A percentile compares a stretch with the other conserved stretches of the same genome.
Evolutionary conservation across 257 asterid genomes (phyloP).

Genomic region (Scutellaria minor): DNA sequence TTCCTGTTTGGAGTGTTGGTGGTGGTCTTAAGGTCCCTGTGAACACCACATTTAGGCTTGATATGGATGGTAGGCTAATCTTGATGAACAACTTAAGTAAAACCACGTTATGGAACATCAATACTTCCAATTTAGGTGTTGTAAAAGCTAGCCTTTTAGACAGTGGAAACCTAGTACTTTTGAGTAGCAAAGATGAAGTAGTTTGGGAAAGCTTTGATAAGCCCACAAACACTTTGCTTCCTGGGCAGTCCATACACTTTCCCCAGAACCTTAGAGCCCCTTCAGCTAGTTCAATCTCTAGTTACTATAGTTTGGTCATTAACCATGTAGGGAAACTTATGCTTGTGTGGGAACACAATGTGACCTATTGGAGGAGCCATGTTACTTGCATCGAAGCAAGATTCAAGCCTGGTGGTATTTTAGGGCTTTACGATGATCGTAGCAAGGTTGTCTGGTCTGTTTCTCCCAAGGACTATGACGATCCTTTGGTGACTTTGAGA

Average conservation of each 20-base stretch:
- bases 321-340: conserved; percentile 49
- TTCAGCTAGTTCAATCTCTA: conserved; percentile 48
- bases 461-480: conserved; percentile 58
- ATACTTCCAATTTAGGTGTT: conserved; percentile 61
- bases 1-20: conserved; percentile 73
- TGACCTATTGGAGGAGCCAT: conserved; percentile 71
- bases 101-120: conserved; percentile 59
- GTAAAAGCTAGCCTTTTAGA: conserved; percentile 60
- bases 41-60: conserved; percentile 59
- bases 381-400: conserved; percentile 50
- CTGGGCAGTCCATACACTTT: conserved; percentile 56
- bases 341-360: conserved; percentile 74
- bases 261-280: conserved; percentile 67
- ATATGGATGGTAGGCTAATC: conserved; percentile 59
- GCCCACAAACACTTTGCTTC: conserved; percentile 66
- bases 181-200: conserved; percentile 47
- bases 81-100: conserved; percentile 53
- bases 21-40: conserved; percentile 62
- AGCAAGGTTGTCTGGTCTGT: conserved; percentile 57
- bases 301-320: conserved; percentile 62
- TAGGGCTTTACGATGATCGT: conserved; percentile 51
- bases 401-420: conserved; percentile 51
- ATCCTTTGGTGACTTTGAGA: conserved; percentile 52
- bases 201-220: conserved; percentile 65
- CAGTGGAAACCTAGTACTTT: conserved; percentile 64